Evolutionary conservation across 1,139 yeast genomes (phyloP).

Genomic region (Yamadazyma pseudoaaseri): DNA sequence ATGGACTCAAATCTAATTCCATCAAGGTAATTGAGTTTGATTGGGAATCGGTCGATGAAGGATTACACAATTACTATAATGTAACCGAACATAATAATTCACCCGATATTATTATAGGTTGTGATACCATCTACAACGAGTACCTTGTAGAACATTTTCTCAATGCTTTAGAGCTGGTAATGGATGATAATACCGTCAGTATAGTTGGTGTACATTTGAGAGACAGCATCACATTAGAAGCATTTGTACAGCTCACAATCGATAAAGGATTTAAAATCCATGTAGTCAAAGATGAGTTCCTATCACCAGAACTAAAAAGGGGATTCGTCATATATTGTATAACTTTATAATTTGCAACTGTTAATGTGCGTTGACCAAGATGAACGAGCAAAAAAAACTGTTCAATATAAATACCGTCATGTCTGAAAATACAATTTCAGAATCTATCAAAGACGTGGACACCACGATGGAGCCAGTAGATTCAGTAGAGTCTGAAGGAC

Average conservation of each 20-base stretch:
- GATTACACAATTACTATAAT: constrained; percentile 21
- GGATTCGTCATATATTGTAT: constrained; percentile 50
- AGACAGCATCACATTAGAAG: constrained; percentile 50
- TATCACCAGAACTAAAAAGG: constrained; percentile 27
- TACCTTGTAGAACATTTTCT: constrained; percentile 54
- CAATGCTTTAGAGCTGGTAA: constrained; percentile 35
- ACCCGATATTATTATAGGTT: constrained; percentile 56
- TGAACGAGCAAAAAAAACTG: background rate
- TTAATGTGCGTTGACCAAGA: background rate
- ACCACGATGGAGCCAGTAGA: too few relatives aligned
- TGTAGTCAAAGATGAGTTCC: constrained; percentile 25
- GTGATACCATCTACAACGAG: constrained; percentile 72
- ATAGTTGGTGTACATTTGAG: constrained; percentile 57
- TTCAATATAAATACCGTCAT: too few relatives aligned
- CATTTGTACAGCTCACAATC: constrained; percentile 25
- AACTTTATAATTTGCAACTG: background rate
- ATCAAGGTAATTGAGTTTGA: constrained; percentile 56
- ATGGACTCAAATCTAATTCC: constrained; percentile 2
- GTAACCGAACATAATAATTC: constrained; percentile 2
- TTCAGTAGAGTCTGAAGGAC: too few relatives aligned
- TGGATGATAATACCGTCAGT: constrained; percentile 33
- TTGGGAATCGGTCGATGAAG: constrained; percentile 56
- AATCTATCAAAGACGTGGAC: too few relatives aligned
- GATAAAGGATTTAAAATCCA: constrained; percentile 17
- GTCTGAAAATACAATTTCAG: too few relatives aligned